Base-by-base conservation (phyloP, 1,284 basidiomycete genomes). In the Ceratobasidium sp. region DNA sequence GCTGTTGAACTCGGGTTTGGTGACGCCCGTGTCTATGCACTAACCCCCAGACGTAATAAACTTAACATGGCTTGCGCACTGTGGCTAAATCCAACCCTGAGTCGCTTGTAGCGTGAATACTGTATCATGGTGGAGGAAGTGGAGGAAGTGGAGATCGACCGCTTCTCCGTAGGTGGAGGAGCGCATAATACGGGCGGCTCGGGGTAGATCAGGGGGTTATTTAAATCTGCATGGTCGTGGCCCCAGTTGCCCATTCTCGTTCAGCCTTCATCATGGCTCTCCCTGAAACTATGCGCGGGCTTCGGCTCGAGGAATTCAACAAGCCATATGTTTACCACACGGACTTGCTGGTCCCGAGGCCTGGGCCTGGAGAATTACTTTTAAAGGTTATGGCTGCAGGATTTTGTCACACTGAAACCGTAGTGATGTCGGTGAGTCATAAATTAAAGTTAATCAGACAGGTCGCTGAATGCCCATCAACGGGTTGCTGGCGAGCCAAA, bases 341-440 rank as follows among this genome's bases (percentile, higher is more conserved):
- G 13, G 47, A 71, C 44, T 42, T 71, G n/a, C 68, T 68, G 13
- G 57, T 69, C 11, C 70, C 70, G 30, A 42, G 41, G 14, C 25
- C 64, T 3, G 30, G 52, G 46, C 79, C 79, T 0, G 77, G 77
- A 11, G 78, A 79, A 60, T 72, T 80, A 52, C 78, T 79, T 73
- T 76, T 79, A 46, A 76, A 78, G 70, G 77, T 80, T 14, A 75
- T 77, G 52, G 79, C 79, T 29, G 71, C 70, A n/a, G 58, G 68
- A n/a, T 71, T 69, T 44, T 71, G 70, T 49, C 70, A 71, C 47
- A 71, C 70, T 9, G 68, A 71, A 42, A 33, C 54, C 21, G 54
- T 59, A 30, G 70, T 49, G 1, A 52, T 59, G 44, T 30, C 27
- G 21, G 66, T 70, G 16, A 36, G 69, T 50, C 8, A 5, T 11